Evolutionary conservation across 306 rosid species (phyloP).

Genomic region (Delonix regia): DNA sequence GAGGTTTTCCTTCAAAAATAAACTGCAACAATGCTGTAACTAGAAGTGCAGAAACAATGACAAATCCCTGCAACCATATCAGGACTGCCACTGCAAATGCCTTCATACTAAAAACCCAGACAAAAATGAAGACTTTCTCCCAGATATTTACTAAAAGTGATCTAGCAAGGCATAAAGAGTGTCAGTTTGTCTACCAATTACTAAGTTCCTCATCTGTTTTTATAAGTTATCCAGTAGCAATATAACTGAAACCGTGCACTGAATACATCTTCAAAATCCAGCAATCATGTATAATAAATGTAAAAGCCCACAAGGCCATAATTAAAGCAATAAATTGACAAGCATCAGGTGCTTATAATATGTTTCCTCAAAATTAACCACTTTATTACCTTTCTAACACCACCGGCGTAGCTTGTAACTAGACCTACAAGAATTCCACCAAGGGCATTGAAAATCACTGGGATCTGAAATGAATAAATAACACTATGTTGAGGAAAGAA

Average conservation of each 20-base stretch:
- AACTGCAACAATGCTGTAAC: conserved; percentile 93
- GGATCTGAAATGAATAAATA: conserved; percentile 64
- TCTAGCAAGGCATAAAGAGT: too few species aligned
- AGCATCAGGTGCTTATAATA: conserved; percentile 8
- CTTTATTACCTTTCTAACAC: conserved; percentile 83
- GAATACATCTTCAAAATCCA: neutral
- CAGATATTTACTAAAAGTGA: conserved; percentile 22
- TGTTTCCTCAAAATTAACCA: conserved; percentile 26
- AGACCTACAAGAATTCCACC: conserved; percentile 99
- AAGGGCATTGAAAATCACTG: conserved; percentile 77
- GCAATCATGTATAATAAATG: conserved; percentile 5
- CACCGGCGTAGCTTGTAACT: conserved; percentile 89
- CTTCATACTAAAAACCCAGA: neutral
- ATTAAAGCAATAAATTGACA: conserved; percentile 5
- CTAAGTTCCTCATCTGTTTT: conserved; percentile 12
- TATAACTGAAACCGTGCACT: neutral
- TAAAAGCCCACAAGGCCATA: neutral
- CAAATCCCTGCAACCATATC: conserved; percentile 87
- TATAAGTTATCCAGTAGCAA: neutral
- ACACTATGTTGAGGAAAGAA: conserved; percentile 12
- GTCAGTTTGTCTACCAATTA: neutral
- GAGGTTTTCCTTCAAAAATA: conserved; percentile 92
- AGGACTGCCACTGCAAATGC: conserved; percentile 3
- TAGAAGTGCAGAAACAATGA: conserved; percentile 90
- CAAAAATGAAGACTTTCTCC: neutral